Evolutionary conservation across 2,329 filamentous ascomycete genomes (phyloP), one percentile per base, ranked within the genome.

Genomic region (Dothideomycetidae sp.): DNA sequence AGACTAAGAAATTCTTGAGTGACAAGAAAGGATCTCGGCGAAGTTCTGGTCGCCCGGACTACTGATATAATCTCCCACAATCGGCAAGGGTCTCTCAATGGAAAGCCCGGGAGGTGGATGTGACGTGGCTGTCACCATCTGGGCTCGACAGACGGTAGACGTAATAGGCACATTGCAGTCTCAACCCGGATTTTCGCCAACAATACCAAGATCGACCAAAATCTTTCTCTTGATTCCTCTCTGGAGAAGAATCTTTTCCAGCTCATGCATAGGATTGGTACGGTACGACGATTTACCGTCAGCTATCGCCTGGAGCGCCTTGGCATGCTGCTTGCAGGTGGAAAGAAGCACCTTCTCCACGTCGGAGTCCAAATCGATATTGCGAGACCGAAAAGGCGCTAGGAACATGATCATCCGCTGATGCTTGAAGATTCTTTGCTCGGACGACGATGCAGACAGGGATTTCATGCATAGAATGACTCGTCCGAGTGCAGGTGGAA

Each of bases 401-500:
- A 76, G 55, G 55, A 67, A 65, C 23, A 57, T 5, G 17, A 38
- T 13, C 17, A 38, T 38, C 13, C 36, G 29, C n/a, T 29, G 23
- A 10, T 19, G 7, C 1, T 29, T 21, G 52, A 41, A 70, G 55
- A 34, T 68, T 57, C 41, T 63, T 60, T 48, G 48, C 18, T 52
- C 51, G 3, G 44, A 40, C 31, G 52, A 52, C 34, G 51, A 46
- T 34, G 50, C 45, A 35, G 57, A 45, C 56, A 57, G 38, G 13
- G 51, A 45, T 50, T 70, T 76, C 44, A 94, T 56, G 31, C 68
- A 63, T 1, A 67, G 63, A 36, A 94, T 63, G 5, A 75, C 70
- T 41, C 71, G 66, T 34, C 75, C 71, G 43, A 94, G 60, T 33
- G 75, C 78, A 29, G 67, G 64, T 5, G 85, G 81, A 57, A 93